Conservation (phyloP, 2,329 filamentous ascomycete genomes). For the Colletotrichum magnum region DNA sequence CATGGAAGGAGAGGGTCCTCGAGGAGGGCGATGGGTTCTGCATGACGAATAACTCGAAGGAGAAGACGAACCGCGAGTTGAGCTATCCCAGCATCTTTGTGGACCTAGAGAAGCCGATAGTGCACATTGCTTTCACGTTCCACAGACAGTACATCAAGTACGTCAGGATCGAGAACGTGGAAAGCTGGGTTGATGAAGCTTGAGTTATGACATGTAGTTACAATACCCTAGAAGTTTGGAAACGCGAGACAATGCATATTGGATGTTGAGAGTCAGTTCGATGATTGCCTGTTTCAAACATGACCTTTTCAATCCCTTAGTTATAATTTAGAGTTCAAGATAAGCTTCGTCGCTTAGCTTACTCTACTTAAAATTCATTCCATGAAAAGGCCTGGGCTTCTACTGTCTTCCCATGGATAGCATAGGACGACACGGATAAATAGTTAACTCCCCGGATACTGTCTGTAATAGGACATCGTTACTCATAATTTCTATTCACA, state of each 20-base stretch:
- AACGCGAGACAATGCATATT: too few species aligned
- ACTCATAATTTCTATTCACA: not conserved
- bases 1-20: constrained; percentile 55
- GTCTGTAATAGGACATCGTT: too few species aligned
- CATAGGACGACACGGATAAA: not conserved
- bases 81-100: constrained; percentile 59
- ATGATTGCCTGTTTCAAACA: too few species aligned
- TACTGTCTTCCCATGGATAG: not conserved
- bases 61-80: constrained; percentile 58
- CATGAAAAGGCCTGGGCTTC: too few species aligned
- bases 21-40: constrained; percentile 62
- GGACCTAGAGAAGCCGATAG: constrained; percentile 42
- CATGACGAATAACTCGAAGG: constrained; percentile 59
- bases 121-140: constrained; percentile 58
- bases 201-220: not conserved
- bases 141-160: constrained; percentile 60
- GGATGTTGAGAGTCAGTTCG: too few species aligned
- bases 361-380: too few species aligned
- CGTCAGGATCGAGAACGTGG: constrained; percentile 47
- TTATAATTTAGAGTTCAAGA: too few species aligned
- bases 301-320: too few species aligned
- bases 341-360: too few species aligned
- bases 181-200: constrained; percentile 43
- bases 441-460: not conserved
- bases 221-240: not conserved